Evolutionary conservation across 352 stramenopile species (phyloP).

Genomic region (Phytophthora macrochlamydospora): DNA sequence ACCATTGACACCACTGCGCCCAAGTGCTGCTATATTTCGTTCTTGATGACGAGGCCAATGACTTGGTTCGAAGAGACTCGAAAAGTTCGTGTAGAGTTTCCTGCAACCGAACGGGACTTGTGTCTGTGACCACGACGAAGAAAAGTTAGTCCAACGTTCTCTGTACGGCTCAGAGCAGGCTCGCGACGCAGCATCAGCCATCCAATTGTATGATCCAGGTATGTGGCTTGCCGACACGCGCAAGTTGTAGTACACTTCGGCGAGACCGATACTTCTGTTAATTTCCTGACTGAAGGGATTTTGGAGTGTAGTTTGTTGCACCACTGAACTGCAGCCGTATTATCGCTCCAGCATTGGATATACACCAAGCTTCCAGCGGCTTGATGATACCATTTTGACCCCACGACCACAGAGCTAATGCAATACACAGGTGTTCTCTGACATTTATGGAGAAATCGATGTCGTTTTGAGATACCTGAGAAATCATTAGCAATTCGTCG

Average conservation of each 20-base stretch:
- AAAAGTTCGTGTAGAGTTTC: conserved; percentile 15
- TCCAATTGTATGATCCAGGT: conserved; percentile 7
- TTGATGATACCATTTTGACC: background rate
- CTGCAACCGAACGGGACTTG: background rate
- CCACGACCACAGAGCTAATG: conserved; percentile 10
- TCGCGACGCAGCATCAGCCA: conserved; percentile 25
- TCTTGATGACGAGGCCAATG: conserved; percentile 10
- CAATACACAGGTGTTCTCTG: conserved; percentile 22
- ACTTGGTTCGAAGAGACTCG: conserved; percentile 5
- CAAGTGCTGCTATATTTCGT: conserved; percentile 6
- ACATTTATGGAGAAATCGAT: conserved; percentile 31
- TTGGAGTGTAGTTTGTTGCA: conserved; percentile 17
- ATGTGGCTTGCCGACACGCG: conserved; percentile 15
- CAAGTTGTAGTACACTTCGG: conserved; percentile 12
- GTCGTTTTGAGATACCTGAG: too few relatives aligned
- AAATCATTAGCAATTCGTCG: conserved; percentile 1
- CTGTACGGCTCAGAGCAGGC: conserved; percentile 7
- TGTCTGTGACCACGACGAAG: background rate
- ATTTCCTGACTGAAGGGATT: conserved; percentile 26
- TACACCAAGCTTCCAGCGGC: background rate
- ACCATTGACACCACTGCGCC: conserved; percentile 3
- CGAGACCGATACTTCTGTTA: conserved; percentile 25
- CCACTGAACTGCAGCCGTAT: background rate
- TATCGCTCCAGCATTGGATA: conserved; percentile 25
- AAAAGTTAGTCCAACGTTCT: background rate